A percentile compares a stretch with the other conserved stretches of the same genome.
Evolutionary conservation across 1,284 basidiomycete species (phyloP).

Genomic region (Pseudozyma sp.): DNA sequence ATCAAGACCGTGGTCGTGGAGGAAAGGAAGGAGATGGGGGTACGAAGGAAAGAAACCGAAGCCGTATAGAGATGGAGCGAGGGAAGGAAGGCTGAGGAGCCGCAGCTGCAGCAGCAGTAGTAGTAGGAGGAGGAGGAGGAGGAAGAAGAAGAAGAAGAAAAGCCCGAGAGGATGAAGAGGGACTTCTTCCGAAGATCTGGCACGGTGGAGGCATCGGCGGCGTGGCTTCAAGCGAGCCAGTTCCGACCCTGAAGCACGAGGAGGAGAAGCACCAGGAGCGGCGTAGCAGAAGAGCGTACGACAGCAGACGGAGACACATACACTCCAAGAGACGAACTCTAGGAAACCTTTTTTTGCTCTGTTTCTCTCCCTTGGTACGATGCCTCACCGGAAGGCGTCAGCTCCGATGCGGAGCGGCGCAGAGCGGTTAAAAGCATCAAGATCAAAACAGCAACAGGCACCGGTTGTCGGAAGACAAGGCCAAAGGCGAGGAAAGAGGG

Average conservation of each 20-base stretch:
- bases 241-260: not conserved
- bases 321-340: not conserved
- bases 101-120: not conserved
- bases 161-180: conserved; percentile 17
- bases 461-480: not conserved
- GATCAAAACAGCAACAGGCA: not conserved
- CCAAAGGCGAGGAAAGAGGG: not conserved
- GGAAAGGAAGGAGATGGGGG: not conserved
- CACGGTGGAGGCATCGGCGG: conserved; percentile 4
- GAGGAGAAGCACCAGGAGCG: conserved; percentile 7
- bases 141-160: not conserved
- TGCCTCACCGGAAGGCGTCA: not conserved
- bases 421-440: conserved; percentile 1
- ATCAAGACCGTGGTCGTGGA: conserved; percentile 4
- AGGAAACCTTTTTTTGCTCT: not conserved
- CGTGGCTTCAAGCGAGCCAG: too few species aligned
- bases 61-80: conserved; percentile 4
- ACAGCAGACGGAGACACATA: not conserved
- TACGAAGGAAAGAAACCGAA: not conserved
- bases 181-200: conserved; percentile 36
- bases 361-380: too few species aligned
- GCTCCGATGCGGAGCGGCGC: not conserved
- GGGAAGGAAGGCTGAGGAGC: conserved; percentile 8
- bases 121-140: not conserved
- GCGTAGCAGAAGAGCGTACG: not conserved